phyloP scores from a whole-genome alignment of 2,329 filamentous ascomycete genomes.

The Emergomyces pasteurianus region DNA sequence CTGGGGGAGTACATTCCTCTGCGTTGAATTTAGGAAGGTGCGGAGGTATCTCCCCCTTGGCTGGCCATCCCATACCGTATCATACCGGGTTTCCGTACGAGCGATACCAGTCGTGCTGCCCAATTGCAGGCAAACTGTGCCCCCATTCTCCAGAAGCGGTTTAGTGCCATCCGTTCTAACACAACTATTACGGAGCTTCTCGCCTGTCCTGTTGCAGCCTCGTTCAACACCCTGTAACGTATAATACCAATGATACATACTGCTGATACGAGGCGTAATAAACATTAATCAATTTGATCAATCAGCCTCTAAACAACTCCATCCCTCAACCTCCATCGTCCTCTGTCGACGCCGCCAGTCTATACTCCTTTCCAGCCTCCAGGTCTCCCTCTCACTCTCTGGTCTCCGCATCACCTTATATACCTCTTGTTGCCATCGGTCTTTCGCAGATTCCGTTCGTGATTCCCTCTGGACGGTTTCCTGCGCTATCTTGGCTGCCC shows the following conservation, averaged over 20 bases:
- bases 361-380: not conserved
- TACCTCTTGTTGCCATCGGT: not conserved
- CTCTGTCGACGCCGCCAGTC: not conserved
- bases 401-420: not conserved
- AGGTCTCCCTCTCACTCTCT: not conserved
- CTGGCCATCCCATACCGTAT: not conserved
- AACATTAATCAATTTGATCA: not conserved
- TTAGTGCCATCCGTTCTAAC: no score
- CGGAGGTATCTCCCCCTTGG: not conserved
- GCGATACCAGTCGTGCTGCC: not conserved
- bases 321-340: not conserved
- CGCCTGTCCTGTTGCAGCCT: no score
- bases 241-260: not conserved
- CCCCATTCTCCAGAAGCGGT: not conserved
- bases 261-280: not conserved
- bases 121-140: not conserved
- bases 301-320: not conserved
- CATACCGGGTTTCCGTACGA: not conserved
- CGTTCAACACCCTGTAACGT: no score
- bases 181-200: no score
- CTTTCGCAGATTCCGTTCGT: not conserved
- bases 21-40: not conserved
- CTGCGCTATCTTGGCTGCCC: not conserved
- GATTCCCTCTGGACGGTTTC: not conserved
- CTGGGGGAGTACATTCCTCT: not conserved